phyloP scores from a whole-genome alignment of 106 monocot species.

The Allium cepa region DNA sequence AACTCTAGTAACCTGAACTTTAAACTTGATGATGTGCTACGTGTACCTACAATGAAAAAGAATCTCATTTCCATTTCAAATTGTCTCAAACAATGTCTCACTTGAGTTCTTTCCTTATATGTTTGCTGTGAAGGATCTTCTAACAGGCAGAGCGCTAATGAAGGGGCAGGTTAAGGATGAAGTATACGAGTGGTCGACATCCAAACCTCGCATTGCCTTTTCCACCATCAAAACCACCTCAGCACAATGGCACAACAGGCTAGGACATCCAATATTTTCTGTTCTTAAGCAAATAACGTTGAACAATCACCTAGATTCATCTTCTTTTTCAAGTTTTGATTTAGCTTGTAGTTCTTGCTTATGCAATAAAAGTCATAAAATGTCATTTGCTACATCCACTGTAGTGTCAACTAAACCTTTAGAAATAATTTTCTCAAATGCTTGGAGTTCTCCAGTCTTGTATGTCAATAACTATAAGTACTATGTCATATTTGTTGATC shows the following conservation, averaged over 20 bases:
- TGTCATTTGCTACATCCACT: not conserved
- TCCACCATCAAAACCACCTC: not conserved
- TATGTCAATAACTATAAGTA: not conserved
- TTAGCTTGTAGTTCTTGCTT: not conserved
- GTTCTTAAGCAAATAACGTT: not conserved
- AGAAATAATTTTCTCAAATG: not conserved
- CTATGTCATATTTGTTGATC: conserved; percentile 5
- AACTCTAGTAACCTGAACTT: not conserved
- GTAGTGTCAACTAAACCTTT: not conserved
- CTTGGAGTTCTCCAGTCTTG: not conserved
- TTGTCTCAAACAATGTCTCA: not conserved
- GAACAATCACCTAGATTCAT: not conserved
- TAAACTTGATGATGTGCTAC: not conserved
- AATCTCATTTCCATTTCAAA: not conserved
- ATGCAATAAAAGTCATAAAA: conserved; percentile 9
- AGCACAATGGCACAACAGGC: not conserved
- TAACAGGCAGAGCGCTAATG: not conserved
- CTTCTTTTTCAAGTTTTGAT: not conserved
- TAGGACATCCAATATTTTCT: not conserved
- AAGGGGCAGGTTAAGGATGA: not conserved
- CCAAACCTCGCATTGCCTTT: not conserved
- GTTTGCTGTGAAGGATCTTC: not conserved
- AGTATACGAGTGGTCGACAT: not conserved
- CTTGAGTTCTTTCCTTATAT: not conserved
- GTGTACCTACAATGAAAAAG: not conserved